A percentile compares a stretch with the other conserved stretches of the same genome.
phyloP scores from a whole-genome alignment of 108 stramenopile species.

The Discostella stelligeroides region DNA sequence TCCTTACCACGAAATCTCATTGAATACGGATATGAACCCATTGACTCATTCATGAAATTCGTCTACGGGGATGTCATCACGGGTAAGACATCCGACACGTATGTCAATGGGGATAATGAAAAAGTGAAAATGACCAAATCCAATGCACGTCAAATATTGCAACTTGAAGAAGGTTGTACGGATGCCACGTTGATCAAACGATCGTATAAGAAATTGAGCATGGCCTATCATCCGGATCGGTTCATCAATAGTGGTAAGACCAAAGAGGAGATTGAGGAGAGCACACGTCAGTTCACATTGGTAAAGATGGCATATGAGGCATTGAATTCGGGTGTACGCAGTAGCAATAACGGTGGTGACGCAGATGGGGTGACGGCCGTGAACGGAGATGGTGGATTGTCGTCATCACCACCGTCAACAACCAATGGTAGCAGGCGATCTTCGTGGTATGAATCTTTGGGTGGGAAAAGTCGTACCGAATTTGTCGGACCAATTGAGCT shows the following conservation, averaged over 20 bases:
- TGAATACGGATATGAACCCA: conserved; percentile 72
- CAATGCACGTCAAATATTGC: conserved; percentile 61
- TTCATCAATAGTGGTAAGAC: conserved; percentile 48
- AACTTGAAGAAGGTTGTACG: conserved; percentile 48
- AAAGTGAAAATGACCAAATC: conserved; percentile 61
- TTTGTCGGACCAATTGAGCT: conserved; percentile 67
- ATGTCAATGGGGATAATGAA: conserved; percentile 12
- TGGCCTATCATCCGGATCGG: conserved; percentile 79
- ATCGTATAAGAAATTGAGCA: conserved; percentile 67
- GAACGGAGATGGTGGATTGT: background rate
- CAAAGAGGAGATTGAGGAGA: conserved; percentile 54
- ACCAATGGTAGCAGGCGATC: background rate
- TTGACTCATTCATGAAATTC: conserved; percentile 66
- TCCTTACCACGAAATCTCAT: conserved; percentile 63
- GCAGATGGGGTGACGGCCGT: background rate
- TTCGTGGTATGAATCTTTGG: conserved; percentile 86
- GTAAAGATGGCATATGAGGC: conserved; percentile 77
- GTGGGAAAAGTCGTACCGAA: conserved; percentile 70
- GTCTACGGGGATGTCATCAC: conserved; percentile 79
- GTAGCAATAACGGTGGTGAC: conserved; percentile 4
- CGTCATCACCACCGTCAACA: background rate
- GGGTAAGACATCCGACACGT: conserved; percentile 46
- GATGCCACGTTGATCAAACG: conserved; percentile 59
- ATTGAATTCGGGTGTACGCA: conserved; percentile 58
- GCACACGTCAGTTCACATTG: conserved; percentile 49